Conservation (phyloP, 2,329 filamentous ascomycete genomes). For the Epichloe hybrida region DNA sequence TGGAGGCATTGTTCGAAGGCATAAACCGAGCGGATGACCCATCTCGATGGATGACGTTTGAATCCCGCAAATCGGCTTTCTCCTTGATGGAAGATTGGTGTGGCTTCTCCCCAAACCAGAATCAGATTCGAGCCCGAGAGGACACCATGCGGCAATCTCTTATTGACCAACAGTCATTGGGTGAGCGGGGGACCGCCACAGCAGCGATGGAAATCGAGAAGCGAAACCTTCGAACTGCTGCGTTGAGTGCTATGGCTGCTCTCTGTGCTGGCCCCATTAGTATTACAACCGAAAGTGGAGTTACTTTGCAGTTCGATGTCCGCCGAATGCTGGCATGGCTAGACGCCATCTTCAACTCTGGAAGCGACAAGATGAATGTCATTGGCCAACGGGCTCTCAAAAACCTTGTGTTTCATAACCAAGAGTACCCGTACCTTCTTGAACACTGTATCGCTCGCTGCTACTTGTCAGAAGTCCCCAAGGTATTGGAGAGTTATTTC, state of each 20-base stretch:
- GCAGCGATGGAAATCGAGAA: constrained; percentile 97
- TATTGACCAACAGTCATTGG: constrained; percentile 63
- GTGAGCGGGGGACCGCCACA: constrained; percentile 67
- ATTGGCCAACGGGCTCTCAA: constrained; percentile 80
- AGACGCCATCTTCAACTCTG: constrained; percentile 82
- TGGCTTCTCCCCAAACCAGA: constrained; percentile 85
- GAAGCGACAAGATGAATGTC: constrained; percentile 80
- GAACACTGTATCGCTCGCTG: constrained; percentile 87
- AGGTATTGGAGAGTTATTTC: constrained; percentile 90
- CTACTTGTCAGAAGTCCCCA: constrained; percentile 67
- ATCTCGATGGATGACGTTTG: constrained; percentile 92
- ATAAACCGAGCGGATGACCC: constrained; percentile 77
- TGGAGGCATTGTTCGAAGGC: constrained; percentile 86
- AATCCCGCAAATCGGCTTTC: constrained; percentile 88
- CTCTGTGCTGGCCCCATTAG: constrained; percentile 78
- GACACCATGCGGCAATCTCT: constrained; percentile 78
- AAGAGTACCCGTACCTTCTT: constrained; percentile 70
- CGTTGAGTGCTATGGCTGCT: constrained; percentile 88
- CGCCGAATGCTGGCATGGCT: constrained; percentile 91
- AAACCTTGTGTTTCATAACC: constrained; percentile 83
- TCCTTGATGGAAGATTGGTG: constrained; percentile 99
- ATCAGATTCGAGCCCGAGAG: constrained; percentile 67
- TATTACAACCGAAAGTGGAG: constrained; percentile 76
- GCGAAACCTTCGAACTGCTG: constrained; percentile 76
- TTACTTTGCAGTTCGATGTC: constrained; percentile 82